A percentile compares a stretch with the other conserved stretches of the same genome.
Evolutionary conservation across 148 eudicot genomes (phyloP).

Genomic region (Cornus kousa): DNA sequence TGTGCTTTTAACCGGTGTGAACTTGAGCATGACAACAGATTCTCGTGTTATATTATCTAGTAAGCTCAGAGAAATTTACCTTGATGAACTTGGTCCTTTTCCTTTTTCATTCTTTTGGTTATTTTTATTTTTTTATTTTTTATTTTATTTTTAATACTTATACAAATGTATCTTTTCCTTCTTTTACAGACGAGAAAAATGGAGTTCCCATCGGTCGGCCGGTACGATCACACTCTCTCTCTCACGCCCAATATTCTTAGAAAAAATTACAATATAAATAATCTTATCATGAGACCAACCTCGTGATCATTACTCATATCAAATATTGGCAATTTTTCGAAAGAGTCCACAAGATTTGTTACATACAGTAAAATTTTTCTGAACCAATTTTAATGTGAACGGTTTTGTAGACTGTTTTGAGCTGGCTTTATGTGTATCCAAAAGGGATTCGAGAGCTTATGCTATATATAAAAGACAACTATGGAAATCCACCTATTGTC

Average conservation of each 20-base stretch:
- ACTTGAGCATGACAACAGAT: slow-evolving; percentile 33
- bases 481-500: background rate
- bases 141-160: background rate
- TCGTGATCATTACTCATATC: too few species aligned
- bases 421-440: background rate
- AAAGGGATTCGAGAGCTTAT: background rate
- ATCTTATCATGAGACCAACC: too few species aligned
- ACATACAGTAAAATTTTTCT: too few species aligned
- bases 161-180: background rate
- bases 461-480: background rate
- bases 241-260: too few species aligned
- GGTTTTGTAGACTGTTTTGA: background rate
- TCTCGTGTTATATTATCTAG: slow-evolving; percentile 17
- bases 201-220: slow-evolving; percentile 28
- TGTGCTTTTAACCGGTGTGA: background rate
- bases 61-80: background rate
- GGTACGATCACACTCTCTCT: slow-evolving; percentile 4
- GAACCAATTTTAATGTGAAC: too few species aligned
- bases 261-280: too few species aligned
- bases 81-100: background rate
- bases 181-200: slow-evolving; percentile 15
- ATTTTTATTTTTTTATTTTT: too few species aligned
- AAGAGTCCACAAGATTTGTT: too few species aligned
- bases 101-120: background rate
- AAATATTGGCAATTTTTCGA: background rate